Evolutionary conservation across 169 alveolate species (phyloP), one percentile per base, ranked within the genome.

Genomic region (Eimeria tenella): DNA sequence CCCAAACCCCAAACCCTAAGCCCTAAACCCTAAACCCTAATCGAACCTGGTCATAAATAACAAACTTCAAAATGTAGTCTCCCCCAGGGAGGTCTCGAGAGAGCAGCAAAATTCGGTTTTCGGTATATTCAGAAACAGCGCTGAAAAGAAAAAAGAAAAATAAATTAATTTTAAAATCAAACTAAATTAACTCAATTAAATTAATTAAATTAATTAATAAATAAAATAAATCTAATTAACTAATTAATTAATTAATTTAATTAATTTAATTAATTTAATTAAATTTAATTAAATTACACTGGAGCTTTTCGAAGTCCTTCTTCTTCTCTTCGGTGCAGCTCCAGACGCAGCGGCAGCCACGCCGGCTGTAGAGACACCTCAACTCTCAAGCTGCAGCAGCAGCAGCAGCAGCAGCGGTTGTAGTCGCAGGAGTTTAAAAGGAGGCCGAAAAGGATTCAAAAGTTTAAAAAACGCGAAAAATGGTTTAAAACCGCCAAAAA

Each of bases 301-400:
- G 93, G 60, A 11, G 58, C 74, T 7, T 75, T 55, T n/a, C 93
- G 71, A 11, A 87, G 84, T 49, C 86, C 93, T 21, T 31, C n/a
- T 19, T 71, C 82, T 49, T 87, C 93, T 50, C 62, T 77, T 70
- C 75, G 88, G 63, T 75, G 73, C 8, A 90, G 86, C 82, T 68
- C 77, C 55, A 90, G 79, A 9, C 75, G 83, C 74, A 84, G 63
- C 6, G 95, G 95, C 79, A 93, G 74, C 95, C 95, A 93, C 49
- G 95, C 92, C 23, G 95, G 95, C 25, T 82, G 93, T 62, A 93
- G 74, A 15, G 9, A 60, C 10, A 86, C 84, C 63, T 93, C 95
- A 21, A 93, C 89, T 25, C 88, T 53, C 21, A 73, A n/a, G 88
- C 87, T 89, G 74, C 70, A 50, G 63, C 25, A 31, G 65, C 60